These are phyloP conservation scores for Metarhizium sp. DNA, from an alignment of 2,329 filamentous ascomycete species.

Conservation along the genomic window DNA sequence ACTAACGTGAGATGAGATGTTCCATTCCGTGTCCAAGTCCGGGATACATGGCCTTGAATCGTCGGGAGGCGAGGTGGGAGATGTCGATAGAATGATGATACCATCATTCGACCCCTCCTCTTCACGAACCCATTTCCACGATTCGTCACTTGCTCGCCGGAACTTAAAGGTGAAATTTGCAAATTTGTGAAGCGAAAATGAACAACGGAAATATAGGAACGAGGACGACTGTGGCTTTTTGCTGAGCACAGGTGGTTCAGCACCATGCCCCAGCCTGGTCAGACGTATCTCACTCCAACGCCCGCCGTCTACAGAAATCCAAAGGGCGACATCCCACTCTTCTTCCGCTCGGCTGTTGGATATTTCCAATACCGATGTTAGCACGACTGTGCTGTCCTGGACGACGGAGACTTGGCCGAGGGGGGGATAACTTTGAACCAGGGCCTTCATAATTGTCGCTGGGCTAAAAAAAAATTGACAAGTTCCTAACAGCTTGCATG, in stretches of 20 bases:
- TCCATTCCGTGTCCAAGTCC: constrained; percentile 46
- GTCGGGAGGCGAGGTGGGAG: constrained; percentile 19
- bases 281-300: constrained; percentile 46
- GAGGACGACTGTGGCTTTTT: constrained; percentile 12
- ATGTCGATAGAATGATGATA: constrained; percentile 37
- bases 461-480: too few species aligned
- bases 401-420: constrained; percentile 65
- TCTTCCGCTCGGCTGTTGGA: constrained; percentile 42
- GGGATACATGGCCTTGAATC: constrained; percentile 47
- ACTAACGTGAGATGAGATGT: constrained; percentile 44
- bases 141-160: constrained; percentile 36
- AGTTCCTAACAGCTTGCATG: too few species aligned
- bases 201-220: constrained; percentile 44
- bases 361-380: constrained; percentile 64
- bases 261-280: constrained; percentile 11
- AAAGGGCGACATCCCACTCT: constrained; percentile 65
- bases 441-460: constrained; percentile 22
- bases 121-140: constrained; percentile 65
- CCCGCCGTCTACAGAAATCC: constrained; percentile 53
- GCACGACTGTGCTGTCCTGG: constrained; percentile 35
- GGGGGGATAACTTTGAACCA: constrained; percentile 52
- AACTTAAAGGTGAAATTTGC: constrained; percentile 66
- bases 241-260: constrained; percentile 43
- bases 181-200: constrained; percentile 36
- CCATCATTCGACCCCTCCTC: constrained; percentile 56